Percentiles rank a stretch among this genome's conserved stretches.
Evolutionary conservation across 2,329 filamentous ascomycete genomes (phyloP).

Genomic region (Claviceps digitariae): DNA sequence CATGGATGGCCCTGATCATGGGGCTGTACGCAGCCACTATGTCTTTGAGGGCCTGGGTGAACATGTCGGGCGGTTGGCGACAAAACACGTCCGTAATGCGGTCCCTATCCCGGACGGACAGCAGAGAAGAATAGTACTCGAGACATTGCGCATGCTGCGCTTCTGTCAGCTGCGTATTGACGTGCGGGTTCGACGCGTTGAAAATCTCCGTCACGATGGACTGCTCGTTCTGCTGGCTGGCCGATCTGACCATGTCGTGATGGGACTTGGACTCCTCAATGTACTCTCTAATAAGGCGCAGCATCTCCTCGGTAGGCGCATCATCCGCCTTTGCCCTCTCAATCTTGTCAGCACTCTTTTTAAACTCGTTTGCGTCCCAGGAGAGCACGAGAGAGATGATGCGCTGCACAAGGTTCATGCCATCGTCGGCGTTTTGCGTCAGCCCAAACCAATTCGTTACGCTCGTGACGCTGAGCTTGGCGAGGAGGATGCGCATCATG

Average conservation of each 20-base stretch:
- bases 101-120: constrained; percentile 61
- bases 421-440: constrained; percentile 57
- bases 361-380: constrained; percentile 61
- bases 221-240: constrained; percentile 34
- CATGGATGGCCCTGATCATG: constrained; percentile 58
- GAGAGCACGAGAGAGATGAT: constrained; percentile 61
- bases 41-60: constrained; percentile 56
- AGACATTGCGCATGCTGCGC: constrained; percentile 50
- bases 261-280: constrained; percentile 36
- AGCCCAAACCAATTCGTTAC: constrained; percentile 70
- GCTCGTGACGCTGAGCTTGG: constrained; percentile 62
- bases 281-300: constrained; percentile 47
- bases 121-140: constrained; percentile 57
- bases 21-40: constrained; percentile 57
- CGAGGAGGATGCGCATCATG: constrained; percentile 57
- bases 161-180: constrained; percentile 36
- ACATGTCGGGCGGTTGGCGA: constrained; percentile 52
- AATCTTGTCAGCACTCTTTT: constrained; percentile 49
- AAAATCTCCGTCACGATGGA: constrained; percentile 60
- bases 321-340: constrained; percentile 42
- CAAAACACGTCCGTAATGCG: constrained; percentile 55
- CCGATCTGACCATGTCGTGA: constrained; percentile 44
- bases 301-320: constrained; percentile 42
- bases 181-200: constrained; percentile 31
- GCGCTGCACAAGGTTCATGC: constrained; percentile 67